Base-by-base conservation (phyloP, 208 protist species). In the Phytomonas sp. region DNA sequence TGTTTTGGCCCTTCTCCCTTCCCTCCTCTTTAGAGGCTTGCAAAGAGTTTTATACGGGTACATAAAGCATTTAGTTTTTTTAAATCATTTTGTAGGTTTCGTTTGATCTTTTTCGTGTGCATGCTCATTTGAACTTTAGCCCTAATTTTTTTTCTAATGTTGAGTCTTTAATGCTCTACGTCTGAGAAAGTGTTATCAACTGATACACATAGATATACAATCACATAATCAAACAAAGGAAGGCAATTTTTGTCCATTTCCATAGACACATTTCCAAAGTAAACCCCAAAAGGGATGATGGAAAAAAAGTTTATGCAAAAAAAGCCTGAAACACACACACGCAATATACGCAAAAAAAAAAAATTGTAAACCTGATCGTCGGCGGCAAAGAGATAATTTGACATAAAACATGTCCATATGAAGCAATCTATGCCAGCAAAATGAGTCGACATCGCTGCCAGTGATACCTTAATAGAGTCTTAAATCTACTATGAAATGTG, bases 61-160 rank as follows among this genome's bases (percentile, higher is more conserved):
- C 5, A 60, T 67, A 67, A 36, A 31, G 34, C 56, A 26, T 59
- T 51, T 33, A 46, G 2, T 20, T 56, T 67, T 51, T 23, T 56
- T 40, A n/a, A n/a, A n/a, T n/a, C 32, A 56, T 67, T 30, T 56
- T 40, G 64, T 36, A 67, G 64, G 6, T 26, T 67, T 28, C 32
- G 59, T 29, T 59, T 15, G 43, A 40, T 15, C 26, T 67, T 67
- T 53, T 43, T 36, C 26, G 32, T 67, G 40, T 51, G 40, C 40
- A 51, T 17, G 40, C 20, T 17, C 40, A 4, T 51, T 20, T 51
- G 40, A 51, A 15, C 13, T 51, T 51, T 51, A 4, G 40, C 40
- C 20, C 13, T 51, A 15, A 51, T 51, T 51, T 23, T 51, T 23
- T 51, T 23, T 51, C 9, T 51, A 6, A 51, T 51, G 20, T 51